Evolutionary conservation across 306 rosid species (phyloP).

Genomic region (Rosa lucieae): DNA sequence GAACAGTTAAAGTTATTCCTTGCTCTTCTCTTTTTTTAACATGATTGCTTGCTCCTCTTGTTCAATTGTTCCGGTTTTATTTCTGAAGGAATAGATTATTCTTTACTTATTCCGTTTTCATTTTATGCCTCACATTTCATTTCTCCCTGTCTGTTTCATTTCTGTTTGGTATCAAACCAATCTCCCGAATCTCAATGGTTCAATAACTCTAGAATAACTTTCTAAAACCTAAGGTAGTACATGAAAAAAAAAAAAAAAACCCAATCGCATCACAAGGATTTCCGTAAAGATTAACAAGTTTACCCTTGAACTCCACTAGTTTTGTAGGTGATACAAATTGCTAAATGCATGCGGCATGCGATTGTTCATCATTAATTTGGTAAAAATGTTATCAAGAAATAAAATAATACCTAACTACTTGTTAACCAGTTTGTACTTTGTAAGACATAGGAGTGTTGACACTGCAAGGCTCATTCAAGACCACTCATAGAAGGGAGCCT

Average conservation of each 20-base stretch:
- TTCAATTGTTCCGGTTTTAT: background rate
- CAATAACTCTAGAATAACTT: background rate
- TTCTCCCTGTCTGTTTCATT: background rate
- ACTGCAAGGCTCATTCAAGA: constrained; percentile 21
- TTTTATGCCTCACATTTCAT: too few species aligned
- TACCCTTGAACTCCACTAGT: background rate
- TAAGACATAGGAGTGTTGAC: constrained; percentile 32
- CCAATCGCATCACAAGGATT: too few species aligned
- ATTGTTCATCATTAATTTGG: constrained; percentile 20
- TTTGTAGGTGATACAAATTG: constrained; percentile 16
- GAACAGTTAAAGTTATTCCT: background rate
- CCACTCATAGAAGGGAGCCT: constrained; percentile 5
- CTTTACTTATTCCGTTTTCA: background rate
- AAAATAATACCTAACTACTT: constrained; percentile 44
- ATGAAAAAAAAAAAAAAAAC: too few species aligned
- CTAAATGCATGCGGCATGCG: background rate
- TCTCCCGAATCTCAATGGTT: background rate
- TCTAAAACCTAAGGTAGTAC: background rate
- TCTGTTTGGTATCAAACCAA: background rate
- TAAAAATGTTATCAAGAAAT: constrained; percentile 33
- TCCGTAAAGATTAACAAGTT: background rate
- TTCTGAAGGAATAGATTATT: background rate
- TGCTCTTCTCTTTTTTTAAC: background rate
- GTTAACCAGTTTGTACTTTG: constrained; percentile 20
- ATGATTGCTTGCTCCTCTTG: background rate